Percentiles rank a stretch among this genome's conserved stretches.
Evolutionary conservation across 2,329 filamentous ascomycete species (phyloP).

Genomic region (Parastagonospora nodorum): DNA sequence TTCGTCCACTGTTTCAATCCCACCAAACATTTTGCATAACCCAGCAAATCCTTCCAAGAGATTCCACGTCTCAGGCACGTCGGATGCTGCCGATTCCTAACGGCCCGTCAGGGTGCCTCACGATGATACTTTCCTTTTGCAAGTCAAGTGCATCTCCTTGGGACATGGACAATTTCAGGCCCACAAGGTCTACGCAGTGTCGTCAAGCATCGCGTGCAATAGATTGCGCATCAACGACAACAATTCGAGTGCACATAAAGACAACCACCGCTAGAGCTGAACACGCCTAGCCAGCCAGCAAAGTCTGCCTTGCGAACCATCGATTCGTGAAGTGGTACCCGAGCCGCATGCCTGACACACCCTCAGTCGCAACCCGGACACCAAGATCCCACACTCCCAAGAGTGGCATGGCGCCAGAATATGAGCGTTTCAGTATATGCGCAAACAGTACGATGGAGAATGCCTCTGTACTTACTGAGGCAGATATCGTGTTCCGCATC

Average conservation of each 20-base stretch:
- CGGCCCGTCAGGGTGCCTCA: background rate
- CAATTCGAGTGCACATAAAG: too few relatives aligned
- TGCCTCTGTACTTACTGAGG: too few relatives aligned
- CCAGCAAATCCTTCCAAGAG: background rate
- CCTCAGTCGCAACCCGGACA: background rate
- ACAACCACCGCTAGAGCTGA: too few relatives aligned
- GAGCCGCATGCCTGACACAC: constrained; percentile 1
- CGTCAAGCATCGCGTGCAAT: too few relatives aligned
- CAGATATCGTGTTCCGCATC: too few relatives aligned
- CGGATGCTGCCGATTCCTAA: background rate
- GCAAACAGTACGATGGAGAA: background rate
- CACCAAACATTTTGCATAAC: background rate
- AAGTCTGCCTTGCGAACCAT: background rate
- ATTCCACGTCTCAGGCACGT: background rate
- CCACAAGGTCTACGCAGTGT: too few relatives aligned
- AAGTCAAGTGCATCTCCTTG: too few relatives aligned
- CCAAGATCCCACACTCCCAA: background rate
- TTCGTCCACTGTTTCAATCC: background rate
- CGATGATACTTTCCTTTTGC: too few relatives aligned
- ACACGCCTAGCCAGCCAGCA: too few relatives aligned
- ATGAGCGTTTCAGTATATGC: constrained; percentile 7
- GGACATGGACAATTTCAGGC: too few relatives aligned
- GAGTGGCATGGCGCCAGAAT: background rate
- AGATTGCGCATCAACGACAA: too few relatives aligned
- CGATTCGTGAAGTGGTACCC: background rate